Conservation (phyloP, 2,329 filamentous ascomycete species). For the Ceratocystis harringtonii region DNA sequence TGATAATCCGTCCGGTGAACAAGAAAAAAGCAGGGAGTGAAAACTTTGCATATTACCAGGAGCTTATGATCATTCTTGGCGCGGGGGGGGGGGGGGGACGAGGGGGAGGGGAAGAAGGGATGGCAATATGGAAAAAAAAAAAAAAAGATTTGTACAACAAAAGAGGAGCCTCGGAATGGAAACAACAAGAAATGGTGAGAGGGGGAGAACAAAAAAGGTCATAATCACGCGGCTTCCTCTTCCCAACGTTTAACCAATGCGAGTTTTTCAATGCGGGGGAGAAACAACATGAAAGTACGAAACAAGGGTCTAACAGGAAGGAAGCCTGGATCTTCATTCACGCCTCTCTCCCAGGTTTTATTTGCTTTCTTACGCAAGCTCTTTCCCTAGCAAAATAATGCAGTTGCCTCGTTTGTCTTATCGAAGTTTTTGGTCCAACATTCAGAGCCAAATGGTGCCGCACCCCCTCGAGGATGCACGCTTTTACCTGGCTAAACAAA, state of each 20-base stretch:
- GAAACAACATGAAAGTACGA: neutral
- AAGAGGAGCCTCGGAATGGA: neutral
- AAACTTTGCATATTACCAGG: neutral
- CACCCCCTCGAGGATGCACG: neutral
- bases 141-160: neutral
- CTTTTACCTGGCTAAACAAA: neutral
- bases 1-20: neutral
- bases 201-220: neutral
- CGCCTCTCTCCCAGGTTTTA: neutral
- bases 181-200: neutral
- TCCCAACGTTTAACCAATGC: neutral
- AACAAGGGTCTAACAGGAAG: neutral
- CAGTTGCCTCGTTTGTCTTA: neutral
- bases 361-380: neutral
- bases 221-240: neutral
- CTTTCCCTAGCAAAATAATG: neutral
- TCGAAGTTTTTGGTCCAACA: neutral
- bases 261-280: neutral
- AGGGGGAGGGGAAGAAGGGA: neutral
- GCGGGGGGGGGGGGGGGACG: neutral
- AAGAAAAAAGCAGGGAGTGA: neutral
- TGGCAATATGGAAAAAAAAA: neutral
- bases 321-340: neutral
- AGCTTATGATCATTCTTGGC: neutral
- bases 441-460: neutral